Percentiles rank a stretch among this genome's conserved stretches.
Conservation (phyloP, 108 stramenopile genomes). For the Nannochloropsis gaditana region DNA sequence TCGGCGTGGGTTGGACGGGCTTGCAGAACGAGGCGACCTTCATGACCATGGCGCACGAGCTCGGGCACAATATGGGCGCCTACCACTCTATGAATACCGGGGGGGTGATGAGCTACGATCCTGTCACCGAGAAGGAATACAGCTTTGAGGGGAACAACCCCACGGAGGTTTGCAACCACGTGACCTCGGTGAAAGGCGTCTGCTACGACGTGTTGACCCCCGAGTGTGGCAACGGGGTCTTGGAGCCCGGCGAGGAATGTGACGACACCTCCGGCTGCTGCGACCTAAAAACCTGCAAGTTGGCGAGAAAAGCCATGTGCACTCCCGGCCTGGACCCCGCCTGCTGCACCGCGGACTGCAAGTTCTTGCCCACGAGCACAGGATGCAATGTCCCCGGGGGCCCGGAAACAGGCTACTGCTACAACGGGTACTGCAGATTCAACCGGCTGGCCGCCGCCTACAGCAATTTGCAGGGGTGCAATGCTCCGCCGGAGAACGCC, state of each 20-base stretch:
- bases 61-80: slow-evolving; percentile 32
- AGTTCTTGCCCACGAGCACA: not conserved
- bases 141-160: slow-evolving; percentile 22
- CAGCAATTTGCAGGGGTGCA: slow-evolving; percentile 15
- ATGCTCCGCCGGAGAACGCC: not conserved
- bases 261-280: slow-evolving; percentile 39
- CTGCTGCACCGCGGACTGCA: not conserved
- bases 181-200: slow-evolving; percentile 11
- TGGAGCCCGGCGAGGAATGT: slow-evolving; percentile 44
- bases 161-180: slow-evolving; percentile 25
- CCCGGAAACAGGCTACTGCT: slow-evolving; percentile 5
- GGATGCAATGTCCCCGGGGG: not conserved
- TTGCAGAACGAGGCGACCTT: slow-evolving; percentile 30
- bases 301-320: slow-evolving; percentile 33
- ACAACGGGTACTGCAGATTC: not conserved
- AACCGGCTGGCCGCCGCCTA: not conserved
- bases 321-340: not conserved
- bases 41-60: slow-evolving; percentile 35
- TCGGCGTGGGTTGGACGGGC: slow-evolving; percentile 34
- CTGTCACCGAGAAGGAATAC: slow-evolving; percentile 18
- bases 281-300: slow-evolving; percentile 29
- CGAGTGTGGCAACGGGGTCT: slow-evolving; percentile 30
- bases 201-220: slow-evolving; percentile 32
- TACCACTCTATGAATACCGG: slow-evolving; percentile 12
- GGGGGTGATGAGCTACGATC: slow-evolving; percentile 19